phyloP scores from a whole-genome alignment of 2,329 filamentous ascomycete genomes.

The Colletotrichum simmondsii region DNA sequence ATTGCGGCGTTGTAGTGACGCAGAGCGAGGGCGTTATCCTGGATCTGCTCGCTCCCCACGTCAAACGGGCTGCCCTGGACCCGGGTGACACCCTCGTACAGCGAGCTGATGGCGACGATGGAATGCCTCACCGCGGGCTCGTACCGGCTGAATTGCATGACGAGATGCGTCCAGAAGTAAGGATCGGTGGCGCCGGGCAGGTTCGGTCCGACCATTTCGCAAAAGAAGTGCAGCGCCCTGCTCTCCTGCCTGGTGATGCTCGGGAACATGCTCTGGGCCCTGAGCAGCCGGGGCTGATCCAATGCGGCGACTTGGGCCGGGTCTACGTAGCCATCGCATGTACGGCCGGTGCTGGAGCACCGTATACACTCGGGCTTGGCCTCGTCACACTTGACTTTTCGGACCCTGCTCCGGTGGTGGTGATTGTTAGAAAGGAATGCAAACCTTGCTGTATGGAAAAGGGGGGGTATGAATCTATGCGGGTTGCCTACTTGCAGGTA shows the following conservation, averaged over 20 bases:
- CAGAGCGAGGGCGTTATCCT: slow-evolving; percentile 3
- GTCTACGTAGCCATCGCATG: slow-evolving; percentile 64
- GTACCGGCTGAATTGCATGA: slow-evolving; percentile 55
- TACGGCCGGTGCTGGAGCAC: slow-evolving; percentile 65
- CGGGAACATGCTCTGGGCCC: neutral
- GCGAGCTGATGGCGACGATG: slow-evolving; percentile 59
- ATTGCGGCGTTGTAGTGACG: slow-evolving; percentile 44
- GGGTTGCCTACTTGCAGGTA: slow-evolving; percentile 61
- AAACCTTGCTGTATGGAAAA: neutral
- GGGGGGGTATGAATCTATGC: neutral
- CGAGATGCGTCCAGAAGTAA: slow-evolving; percentile 56
- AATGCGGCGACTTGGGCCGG: slow-evolving; percentile 25
- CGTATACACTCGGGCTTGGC: slow-evolving; percentile 61
- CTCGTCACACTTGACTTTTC: slow-evolving; percentile 68
- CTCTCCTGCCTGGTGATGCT: slow-evolving; percentile 1
- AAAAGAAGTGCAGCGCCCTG: slow-evolving; percentile 29
- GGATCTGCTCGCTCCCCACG: neutral
- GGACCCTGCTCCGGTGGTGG: slow-evolving; percentile 51
- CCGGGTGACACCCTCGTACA: slow-evolving; percentile 49
- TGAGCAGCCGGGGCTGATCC: neutral
- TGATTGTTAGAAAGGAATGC: neutral
- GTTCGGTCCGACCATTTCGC: slow-evolving; percentile 22
- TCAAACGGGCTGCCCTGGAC: neutral
- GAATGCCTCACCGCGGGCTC: slow-evolving; percentile 61
- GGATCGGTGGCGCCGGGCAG: slow-evolving; percentile 20